A percentile compares a stretch with the other conserved stretches of the same genome.
Evolutionary conservation across 768 basidiomycete genomes (phyloP).

Genomic region (Agrocybe pediades): DNA sequence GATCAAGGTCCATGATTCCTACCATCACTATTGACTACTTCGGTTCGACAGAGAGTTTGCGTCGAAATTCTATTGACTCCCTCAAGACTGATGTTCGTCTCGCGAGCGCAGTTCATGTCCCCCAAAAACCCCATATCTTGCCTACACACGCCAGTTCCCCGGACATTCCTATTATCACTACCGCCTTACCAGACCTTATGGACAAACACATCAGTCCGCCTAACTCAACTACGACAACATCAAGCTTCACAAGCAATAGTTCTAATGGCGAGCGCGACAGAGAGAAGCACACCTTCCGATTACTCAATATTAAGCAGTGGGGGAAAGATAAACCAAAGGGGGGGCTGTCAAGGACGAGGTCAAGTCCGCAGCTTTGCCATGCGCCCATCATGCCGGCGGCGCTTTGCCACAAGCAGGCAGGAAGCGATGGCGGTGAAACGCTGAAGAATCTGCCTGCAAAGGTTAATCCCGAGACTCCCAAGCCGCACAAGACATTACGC

Average conservation of each 20-base stretch:
- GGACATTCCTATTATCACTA: background rate
- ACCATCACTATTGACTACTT: slow-evolving; percentile 26
- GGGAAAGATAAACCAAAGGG: slow-evolving; percentile 27
- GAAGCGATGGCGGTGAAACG: slow-evolving; percentile 9
- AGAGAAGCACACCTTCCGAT: slow-evolving; percentile 15
- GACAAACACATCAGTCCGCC: slow-evolving; percentile 1
- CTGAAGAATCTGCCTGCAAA: slow-evolving; percentile 4
- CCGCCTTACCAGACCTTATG: background rate
- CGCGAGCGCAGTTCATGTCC: background rate
- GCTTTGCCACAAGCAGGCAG: slow-evolving; percentile 8
- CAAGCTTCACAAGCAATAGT: slow-evolving; percentile 6
- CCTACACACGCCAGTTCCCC: no score
- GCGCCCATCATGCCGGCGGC: background rate
- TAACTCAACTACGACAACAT: slow-evolving; percentile 8
- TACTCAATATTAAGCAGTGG: slow-evolving; percentile 25
- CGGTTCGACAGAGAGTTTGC: slow-evolving; percentile 19
- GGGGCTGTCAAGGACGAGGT: slow-evolving; percentile 17
- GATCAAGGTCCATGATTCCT: slow-evolving; percentile 24
- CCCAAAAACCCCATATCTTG: no score
- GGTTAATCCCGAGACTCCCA: slow-evolving; percentile 14
- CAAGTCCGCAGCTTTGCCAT: slow-evolving; percentile 29
- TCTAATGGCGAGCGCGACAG: slow-evolving; percentile 9
- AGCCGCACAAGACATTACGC: slow-evolving; percentile 16
- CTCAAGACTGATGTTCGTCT: slow-evolving; percentile 9
- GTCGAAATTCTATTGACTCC: slow-evolving; percentile 1